Evolutionary conservation across 2,329 filamentous ascomycete species (phyloP), one percentile per base, ranked within the genome.

Genomic region (Pyrenophora graminea): DNA sequence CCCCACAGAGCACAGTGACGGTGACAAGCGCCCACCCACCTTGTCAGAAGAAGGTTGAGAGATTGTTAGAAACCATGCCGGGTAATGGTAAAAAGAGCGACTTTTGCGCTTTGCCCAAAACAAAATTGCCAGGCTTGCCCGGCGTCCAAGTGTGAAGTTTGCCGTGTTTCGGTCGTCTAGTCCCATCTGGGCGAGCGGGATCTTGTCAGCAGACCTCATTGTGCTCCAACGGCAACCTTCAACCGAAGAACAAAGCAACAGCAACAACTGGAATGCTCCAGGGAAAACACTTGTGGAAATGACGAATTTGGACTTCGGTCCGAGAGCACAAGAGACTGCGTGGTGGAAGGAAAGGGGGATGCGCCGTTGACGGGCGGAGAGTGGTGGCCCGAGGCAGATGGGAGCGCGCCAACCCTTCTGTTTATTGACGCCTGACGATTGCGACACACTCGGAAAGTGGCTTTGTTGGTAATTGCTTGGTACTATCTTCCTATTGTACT

Each of bases 11-110:
- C 27, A 25, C 17, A 39, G 30, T 15, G 15, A 53, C 50, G 36
- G 19, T 45, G 39, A 34, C 49, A 37, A 34, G 21, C 37, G 39
- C 34, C 45, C 45, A 27, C 46, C 41, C 34, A 39, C 21, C 34
- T 39, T 27, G 30, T 25, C n/a, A 39, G 34, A 27, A 27, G 48
- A 36, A 32, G 19, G 23, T 15, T 13, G 39, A n/a, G 31, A 39
- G n/a, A 6, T n/a, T 15, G 12, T 15, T 31, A 12, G 15, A 19
- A 42, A 13, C n/a, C 15, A 10, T 12, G 17, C 17, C 15, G 12
- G 25, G 27, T 12, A 17, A 5, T 3, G 8, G 33, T 31, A 27
- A 12, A 38, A 23, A 13, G n/a, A 9, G 15, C 9, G 1, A 12
- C 21, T 34, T 17, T 21, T 40, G 25, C 15, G n/a, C 39, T 13